Evolutionary conservation across 148 eudicot genomes (phyloP).

Genomic region (Agrostemma githago): DNA sequence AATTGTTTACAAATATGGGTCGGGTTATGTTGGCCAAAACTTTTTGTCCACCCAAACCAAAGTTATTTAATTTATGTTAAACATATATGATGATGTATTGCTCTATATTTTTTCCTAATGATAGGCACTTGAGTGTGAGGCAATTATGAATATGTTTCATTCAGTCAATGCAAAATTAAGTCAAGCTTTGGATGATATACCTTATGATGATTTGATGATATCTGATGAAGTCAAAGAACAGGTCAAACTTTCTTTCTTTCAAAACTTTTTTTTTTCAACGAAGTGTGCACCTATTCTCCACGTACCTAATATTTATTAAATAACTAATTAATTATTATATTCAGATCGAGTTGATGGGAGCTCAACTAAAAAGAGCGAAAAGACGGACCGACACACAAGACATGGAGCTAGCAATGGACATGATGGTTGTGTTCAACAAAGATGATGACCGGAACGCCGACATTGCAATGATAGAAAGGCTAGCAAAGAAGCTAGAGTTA

Average conservation of each 20-base stretch:
- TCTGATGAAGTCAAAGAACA: conserved; percentile 78
- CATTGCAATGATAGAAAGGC: conserved; percentile 43
- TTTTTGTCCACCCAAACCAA: too few relatives aligned
- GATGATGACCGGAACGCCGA: conserved; percentile 46
- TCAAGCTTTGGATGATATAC: conserved; percentile 57
- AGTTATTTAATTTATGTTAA: too few relatives aligned
- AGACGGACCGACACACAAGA: conserved; percentile 67
- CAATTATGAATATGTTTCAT: conserved; percentile 44
- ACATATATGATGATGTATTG: too few relatives aligned
- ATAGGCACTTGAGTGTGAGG: conserved; percentile 75
- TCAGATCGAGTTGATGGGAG: conserved; percentile 54
- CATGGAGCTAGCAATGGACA: conserved; percentile 60
- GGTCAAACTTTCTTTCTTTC: conserved; percentile 26
- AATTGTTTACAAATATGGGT: background rate
- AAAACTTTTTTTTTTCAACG: background rate
- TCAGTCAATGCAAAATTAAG: conserved; percentile 49
- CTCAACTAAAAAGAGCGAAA: conserved; percentile 60
- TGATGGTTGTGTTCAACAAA: conserved; percentile 45
- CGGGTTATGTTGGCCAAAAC: background rate
- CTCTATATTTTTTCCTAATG: background rate
- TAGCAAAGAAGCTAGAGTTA: conserved; percentile 54
- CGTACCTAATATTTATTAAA: too few relatives aligned
- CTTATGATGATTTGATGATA: conserved; percentile 57
- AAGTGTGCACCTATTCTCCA: too few relatives aligned
- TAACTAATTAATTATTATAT: background rate